These are phyloP conservation scores for Pulveroboletus sp. DNA, from an alignment of 768 basidiomycete genomes.

Conservation along the genomic window DNA sequence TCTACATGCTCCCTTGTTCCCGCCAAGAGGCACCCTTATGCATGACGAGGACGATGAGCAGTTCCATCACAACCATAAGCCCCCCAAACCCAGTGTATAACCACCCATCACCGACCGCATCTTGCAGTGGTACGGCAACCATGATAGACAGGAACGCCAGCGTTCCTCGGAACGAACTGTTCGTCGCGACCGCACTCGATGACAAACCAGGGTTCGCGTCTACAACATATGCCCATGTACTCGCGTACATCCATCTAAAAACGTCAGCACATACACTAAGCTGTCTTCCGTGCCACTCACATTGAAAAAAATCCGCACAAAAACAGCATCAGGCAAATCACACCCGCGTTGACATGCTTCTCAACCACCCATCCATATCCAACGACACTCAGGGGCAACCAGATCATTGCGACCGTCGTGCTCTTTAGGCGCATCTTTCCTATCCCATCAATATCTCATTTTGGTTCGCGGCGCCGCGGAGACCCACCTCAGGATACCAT, in stretches of 20 bases:
- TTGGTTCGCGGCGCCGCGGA: not conserved
- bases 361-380: constrained; percentile 77
- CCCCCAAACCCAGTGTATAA: constrained; percentile 68
- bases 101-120: constrained; percentile 75
- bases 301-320: constrained; percentile 70
- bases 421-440: constrained; percentile 70
- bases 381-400: constrained; percentile 55
- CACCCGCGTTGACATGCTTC: constrained; percentile 60
- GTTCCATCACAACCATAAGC: constrained; percentile 49
- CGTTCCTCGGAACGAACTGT: constrained; percentile 72
- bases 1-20: constrained; percentile 28
- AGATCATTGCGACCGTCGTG: constrained; percentile 52
- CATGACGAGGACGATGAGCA: constrained; percentile 58
- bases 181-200: constrained; percentile 70
- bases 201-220: constrained; percentile 84
- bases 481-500: constrained; percentile 63
- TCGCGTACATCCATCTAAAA: constrained; percentile 56
- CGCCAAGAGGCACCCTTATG: constrained; percentile 63
- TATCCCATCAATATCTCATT: not conserved
- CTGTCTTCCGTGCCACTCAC: constrained; percentile 38
- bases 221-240: constrained; percentile 80
- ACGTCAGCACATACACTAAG: constrained; percentile 1
- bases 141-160: constrained; percentile 70
- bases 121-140: constrained; percentile 72
- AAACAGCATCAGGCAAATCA: constrained; percentile 70